Conservation (phyloP, 1,139 yeast genomes). For the Debaryomyces sp. region DNA sequence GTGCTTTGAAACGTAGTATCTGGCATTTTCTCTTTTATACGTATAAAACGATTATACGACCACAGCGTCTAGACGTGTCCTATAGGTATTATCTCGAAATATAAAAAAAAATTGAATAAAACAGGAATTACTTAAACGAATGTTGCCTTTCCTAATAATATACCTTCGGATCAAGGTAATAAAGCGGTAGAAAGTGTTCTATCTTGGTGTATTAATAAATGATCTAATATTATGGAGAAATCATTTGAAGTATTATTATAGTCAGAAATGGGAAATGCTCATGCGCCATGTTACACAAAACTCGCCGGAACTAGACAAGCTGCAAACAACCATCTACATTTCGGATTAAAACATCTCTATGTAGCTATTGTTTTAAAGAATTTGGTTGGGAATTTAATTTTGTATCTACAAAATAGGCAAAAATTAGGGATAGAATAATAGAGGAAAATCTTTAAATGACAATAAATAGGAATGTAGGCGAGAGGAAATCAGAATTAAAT, state of each 20-base stretch:
- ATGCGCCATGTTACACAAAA: slow-evolving; percentile 7
- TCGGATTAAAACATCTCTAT: slow-evolving; percentile 3
- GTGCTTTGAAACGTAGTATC: not conserved
- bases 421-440: not conserved
- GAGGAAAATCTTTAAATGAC: not conserved
- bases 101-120: not conserved
- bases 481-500: not conserved
- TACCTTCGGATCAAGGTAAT: not conserved
- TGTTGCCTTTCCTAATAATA: not conserved
- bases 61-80: slow-evolving; percentile 2
- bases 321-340: slow-evolving; percentile 1
- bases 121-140: not conserved
- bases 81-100: not conserved
- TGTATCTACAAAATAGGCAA: not conserved
- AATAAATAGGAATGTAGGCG: not conserved
- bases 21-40: not conserved
- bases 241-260: slow-evolving; percentile 2
- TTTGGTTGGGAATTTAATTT: not conserved
- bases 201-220: not conserved
- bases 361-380: not conserved
- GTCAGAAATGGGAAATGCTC: slow-evolving; percentile 3
- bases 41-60: not conserved
- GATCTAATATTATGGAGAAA: slow-evolving; percentile 1
- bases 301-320: not conserved
- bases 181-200: not conserved